phyloP scores from a whole-genome alignment of 495 filamentous ascomycete genomes.

The Tetracladium setigerum region DNA sequence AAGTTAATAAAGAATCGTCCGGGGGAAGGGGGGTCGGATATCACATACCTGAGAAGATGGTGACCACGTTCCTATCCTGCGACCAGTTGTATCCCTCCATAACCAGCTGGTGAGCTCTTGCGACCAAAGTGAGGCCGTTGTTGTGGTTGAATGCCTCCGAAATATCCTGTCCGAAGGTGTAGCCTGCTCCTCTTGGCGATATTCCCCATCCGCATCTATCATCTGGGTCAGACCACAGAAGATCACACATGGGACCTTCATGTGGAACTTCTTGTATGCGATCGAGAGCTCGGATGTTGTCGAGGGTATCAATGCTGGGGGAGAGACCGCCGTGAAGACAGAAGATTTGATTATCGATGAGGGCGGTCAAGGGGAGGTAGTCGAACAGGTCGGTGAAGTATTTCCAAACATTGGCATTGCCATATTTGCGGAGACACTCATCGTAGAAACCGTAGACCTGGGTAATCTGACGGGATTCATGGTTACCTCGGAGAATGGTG shows the following conservation, averaged over 20 bases:
- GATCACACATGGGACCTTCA: conserved; percentile 97
- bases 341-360: conserved; percentile 99
- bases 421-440: conserved; percentile 94
- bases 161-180: conserved; percentile 99
- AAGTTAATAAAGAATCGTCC: conserved; percentile 20
- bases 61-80: conserved; percentile 92
- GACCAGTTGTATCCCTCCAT: conserved; percentile 99
- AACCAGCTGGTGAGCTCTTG: conserved; percentile 89
- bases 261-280: conserved; percentile 98
- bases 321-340: conserved; percentile 95
- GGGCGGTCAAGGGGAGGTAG: conserved; percentile 93
- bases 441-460: conserved; percentile 98
- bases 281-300: conserved; percentile 94
- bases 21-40: neutral
- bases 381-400: conserved; percentile 99
- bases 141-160: conserved; percentile 99
- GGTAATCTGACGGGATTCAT: conserved; percentile 95
- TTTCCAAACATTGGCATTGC: conserved; percentile 99
- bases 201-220: conserved; percentile 99
- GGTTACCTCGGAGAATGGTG: conserved; percentile 93
- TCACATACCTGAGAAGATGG: conserved; percentile 91
- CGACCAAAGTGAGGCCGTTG: conserved; percentile 93
- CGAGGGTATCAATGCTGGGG: conserved; percentile 94
- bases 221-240: conserved; percentile 97
- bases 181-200: conserved; percentile 91